Evolutionary conservation across 352 stramenopile species (phyloP), one percentile per base, ranked within the genome.

Genomic region (Pythium scleroteichum): DNA sequence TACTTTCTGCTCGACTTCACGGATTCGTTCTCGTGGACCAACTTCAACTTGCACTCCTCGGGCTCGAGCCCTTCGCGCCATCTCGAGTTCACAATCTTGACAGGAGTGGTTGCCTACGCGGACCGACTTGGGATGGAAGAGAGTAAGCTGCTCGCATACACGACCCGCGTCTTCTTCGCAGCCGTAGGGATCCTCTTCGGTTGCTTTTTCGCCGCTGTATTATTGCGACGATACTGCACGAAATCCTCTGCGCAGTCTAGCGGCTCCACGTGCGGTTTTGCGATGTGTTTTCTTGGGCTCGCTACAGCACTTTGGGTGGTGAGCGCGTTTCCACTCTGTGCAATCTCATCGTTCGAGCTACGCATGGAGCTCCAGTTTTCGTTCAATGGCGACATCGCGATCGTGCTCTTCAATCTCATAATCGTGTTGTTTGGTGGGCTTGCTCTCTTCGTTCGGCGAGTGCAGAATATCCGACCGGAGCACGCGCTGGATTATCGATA

Each of bases 11-110:
- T 91, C 33, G 77, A 88, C 52, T 92, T 90, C 39, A 84, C 76
- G 5, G 84, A 94, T 52, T 85, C 80, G 50, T 88, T 94, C 57
- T 82, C 82, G 12, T 94, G 81, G 65, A 68, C 72, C 3, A 90
- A 87, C 45, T 73, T 87, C 45, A 71, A 89, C 20, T 14, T 59
- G 10, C 17, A 47, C 8, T 42, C 53, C 1, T 51, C 39, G 40
- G 42, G 33, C 14, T 35, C 5, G 8, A 16, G 27, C 32, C 17
- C 71, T 17, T 16, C 33, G 22, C 56, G 66, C 2, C 66, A 54
- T 6, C 51, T 73, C 9, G 53, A 59, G n/a, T 50, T 48, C 19
- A 45, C 59, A 3, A 85, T 91, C 38, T 68, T 91, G 48, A 86
- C 71, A 7, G 81, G 81, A n/a, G 78, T 89, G 49, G 81, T 91